phyloP scores from a whole-genome alignment of 768 basidiomycete species.

The Termitomyces sp. region DNA sequence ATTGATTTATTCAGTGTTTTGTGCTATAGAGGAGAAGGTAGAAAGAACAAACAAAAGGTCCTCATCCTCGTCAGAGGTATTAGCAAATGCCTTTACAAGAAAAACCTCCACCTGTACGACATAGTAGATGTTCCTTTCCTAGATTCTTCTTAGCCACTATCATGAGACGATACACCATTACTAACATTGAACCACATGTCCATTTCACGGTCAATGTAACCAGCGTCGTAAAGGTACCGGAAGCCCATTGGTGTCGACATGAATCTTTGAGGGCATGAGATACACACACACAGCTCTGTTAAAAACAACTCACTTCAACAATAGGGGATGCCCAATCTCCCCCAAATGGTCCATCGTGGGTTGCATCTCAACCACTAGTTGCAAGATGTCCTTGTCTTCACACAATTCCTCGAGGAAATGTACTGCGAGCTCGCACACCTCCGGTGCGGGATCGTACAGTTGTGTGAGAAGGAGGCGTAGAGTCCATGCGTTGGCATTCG shows the following conservation, averaged over 20 bases:
- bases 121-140: conserved; percentile 94
- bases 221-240: conserved; percentile 84
- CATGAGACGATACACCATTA: background rate
- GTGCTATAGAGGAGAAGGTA: background rate
- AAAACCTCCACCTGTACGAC: conserved; percentile 94
- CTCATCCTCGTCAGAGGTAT: conserved; percentile 59
- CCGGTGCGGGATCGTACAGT: conserved; percentile 87
- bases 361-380: conserved; percentile 90
- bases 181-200: conserved; percentile 94
- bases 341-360: conserved; percentile 95
- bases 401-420: conserved; percentile 88
- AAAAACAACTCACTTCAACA: conserved; percentile 66
- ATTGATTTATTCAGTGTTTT: background rate
- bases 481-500: conserved; percentile 79
- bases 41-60: conserved; percentile 46
- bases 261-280: conserved; percentile 51
- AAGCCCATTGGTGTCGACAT: conserved; percentile 94
- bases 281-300: background rate
- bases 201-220: conserved; percentile 93
- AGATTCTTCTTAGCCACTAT: background rate
- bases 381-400: conserved; percentile 76
- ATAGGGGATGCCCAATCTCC: conserved; percentile 82
- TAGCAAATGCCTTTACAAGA: conserved; percentile 73
- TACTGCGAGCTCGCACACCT: conserved; percentile 90
- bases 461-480: conserved; percentile 91